phyloP scores from a whole-genome alignment of 805 yeast species.

The Wickerhamiella vanderwaltii region DNA sequence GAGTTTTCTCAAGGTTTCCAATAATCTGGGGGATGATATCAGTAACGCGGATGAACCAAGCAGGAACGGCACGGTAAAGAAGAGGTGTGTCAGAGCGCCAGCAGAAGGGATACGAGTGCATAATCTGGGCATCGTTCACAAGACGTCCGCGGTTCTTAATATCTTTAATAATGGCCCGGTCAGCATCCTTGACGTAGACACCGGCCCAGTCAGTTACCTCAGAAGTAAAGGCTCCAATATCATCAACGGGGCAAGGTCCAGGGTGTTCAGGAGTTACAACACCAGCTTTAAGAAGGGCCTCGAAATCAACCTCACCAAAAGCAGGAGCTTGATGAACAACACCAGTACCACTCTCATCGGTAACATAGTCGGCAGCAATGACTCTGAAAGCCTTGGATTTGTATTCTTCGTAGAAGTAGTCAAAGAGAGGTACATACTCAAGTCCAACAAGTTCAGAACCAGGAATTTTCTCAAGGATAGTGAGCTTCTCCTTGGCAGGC shows the following conservation, averaged over 20 bases:
- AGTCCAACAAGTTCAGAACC: constrained; percentile 73
- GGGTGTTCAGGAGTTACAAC: constrained; percentile 52
- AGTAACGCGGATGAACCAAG: constrained; percentile 92
- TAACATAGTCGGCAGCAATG: constrained; percentile 70
- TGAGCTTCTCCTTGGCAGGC: constrained; percentile 80
- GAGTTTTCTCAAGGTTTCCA: constrained; percentile 68
- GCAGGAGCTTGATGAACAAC: constrained; percentile 97
- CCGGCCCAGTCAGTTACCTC: constrained; percentile 71
- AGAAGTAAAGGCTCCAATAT: constrained; percentile 68
- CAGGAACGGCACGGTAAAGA: constrained; percentile 90
- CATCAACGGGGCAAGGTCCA: constrained; percentile 95
- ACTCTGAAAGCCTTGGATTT: constrained; percentile 73
- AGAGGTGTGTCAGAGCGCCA: constrained; percentile 99
- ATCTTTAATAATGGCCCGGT: constrained; percentile 73
- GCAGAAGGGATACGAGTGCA: constrained; percentile 98
- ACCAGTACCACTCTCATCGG: constrained; percentile 97
- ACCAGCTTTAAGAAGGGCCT: constrained; percentile 64
- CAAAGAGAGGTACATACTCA: constrained; percentile 73
- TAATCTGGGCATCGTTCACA: constrained; percentile 66
- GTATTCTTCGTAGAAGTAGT: constrained; percentile 65
- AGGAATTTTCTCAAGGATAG: constrained; percentile 63
- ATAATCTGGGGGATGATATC: constrained; percentile 84
- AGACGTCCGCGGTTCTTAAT: constrained; percentile 68
- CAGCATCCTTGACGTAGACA: constrained; percentile 89
- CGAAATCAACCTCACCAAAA: constrained; percentile 97